Percentiles rank a stretch among this genome's conserved stretches.
These are phyloP conservation scores for Raffaelea albimanens DNA, from an alignment of 2,329 filamentous ascomycete genomes.

Conservation along the genomic window DNA sequence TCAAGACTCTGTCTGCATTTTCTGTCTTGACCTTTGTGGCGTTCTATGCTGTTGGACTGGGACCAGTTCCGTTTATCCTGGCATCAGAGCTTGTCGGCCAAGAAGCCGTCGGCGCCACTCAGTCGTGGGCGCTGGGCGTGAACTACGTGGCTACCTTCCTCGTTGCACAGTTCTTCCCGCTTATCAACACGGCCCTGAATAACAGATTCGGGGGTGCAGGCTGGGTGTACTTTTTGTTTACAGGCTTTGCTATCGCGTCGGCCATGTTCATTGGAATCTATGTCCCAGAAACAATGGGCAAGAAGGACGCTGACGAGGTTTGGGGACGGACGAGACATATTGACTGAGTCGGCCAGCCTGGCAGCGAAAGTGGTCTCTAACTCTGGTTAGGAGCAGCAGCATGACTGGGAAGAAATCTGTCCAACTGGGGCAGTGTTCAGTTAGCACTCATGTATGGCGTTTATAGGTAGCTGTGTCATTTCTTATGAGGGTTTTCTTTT, in stretches of 20 bases:
- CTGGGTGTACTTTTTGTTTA: constrained; percentile 88
- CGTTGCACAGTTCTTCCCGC: constrained; percentile 90
- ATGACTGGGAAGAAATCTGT: too few species aligned
- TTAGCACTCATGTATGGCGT: too few species aligned
- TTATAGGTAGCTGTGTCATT: too few species aligned
- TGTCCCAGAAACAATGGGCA: constrained; percentile 85
- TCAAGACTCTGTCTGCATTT: constrained; percentile 69
- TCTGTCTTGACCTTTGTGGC: constrained; percentile 79
- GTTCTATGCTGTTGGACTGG: constrained; percentile 82
- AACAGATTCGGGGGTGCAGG: constrained; percentile 56
- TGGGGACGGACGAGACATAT: constrained; percentile 61
- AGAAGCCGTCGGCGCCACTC: constrained; percentile 83
- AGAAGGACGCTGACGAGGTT: constrained; percentile 77
- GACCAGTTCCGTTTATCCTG: constrained; percentile 90
- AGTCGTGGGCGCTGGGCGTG: constrained; percentile 76
- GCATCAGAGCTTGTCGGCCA: constrained; percentile 83
- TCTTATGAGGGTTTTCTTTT: too few species aligned
- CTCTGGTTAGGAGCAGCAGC: too few species aligned
- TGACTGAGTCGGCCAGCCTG: too few species aligned
- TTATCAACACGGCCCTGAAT: constrained; percentile 68
- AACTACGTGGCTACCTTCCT: constrained; percentile 89
- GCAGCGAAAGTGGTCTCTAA: too few species aligned
- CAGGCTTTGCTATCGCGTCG: constrained; percentile 58
- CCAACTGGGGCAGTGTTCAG: too few species aligned
- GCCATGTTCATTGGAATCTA: constrained; percentile 61